These are phyloP conservation scores for Cyberlindnera euphorbiiphila DNA, from an alignment of 805 yeast genomes.

Conservation along the genomic window DNA sequence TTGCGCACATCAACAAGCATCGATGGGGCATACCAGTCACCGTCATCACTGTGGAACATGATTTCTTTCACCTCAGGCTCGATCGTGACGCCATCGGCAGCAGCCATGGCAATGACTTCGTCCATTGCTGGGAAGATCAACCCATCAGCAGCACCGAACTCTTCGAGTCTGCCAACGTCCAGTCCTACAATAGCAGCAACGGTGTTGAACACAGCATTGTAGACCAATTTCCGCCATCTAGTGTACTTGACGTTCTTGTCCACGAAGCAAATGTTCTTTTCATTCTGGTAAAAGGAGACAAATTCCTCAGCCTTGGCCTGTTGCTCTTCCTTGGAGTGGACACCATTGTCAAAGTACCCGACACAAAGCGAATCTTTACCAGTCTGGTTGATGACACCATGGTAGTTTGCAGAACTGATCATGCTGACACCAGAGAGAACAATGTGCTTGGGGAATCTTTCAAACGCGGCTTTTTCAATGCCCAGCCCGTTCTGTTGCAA, in stretches of 20 bases:
- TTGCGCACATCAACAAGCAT: constrained; percentile 68
- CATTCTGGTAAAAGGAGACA: constrained; percentile 42
- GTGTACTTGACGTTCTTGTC: constrained; percentile 45
- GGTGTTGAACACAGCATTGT: constrained; percentile 66
- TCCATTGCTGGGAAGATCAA: constrained; percentile 59
- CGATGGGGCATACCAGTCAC: constrained; percentile 60
- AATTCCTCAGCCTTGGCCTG: constrained; percentile 39
- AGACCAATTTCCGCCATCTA: constrained; percentile 66
- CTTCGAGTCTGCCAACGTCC: constrained; percentile 53
- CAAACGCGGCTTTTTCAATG: constrained; percentile 48
- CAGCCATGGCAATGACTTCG: constrained; percentile 63
- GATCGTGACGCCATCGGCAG: constrained; percentile 58
- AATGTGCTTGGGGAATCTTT: constrained; percentile 46
- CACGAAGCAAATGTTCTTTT: constrained; percentile 37
- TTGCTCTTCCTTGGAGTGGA: constrained; percentile 24
- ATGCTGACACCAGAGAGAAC: constrained; percentile 59
- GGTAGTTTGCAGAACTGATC: constrained; percentile 50
- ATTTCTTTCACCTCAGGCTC: constrained; percentile 44
- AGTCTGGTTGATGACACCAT: constrained; percentile 42
- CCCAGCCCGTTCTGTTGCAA: constrained; percentile 64
- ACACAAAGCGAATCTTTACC: constrained; percentile 42
- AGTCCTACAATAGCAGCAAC: constrained; percentile 53
- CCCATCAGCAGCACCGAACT: constrained; percentile 39
- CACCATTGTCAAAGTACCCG: constrained; percentile 45
- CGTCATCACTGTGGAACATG: constrained; percentile 57